Base-by-base conservation (phyloP, 305 asterid species). In the Fraxinus sp. region DNA sequence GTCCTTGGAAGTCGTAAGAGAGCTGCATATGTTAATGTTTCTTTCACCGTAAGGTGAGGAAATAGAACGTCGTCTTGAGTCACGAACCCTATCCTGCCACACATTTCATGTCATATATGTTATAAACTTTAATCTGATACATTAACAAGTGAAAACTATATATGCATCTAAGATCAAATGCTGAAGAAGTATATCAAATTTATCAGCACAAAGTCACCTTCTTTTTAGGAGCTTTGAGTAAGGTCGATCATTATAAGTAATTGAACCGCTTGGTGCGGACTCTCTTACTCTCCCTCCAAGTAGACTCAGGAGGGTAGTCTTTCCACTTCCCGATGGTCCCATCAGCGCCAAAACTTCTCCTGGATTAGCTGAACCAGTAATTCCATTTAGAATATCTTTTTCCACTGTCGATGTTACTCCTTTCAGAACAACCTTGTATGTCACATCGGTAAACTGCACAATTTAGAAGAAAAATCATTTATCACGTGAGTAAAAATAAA, bases 241-340 rank as follows among this genome's bases (percentile, higher is more conserved):
- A 1, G 98, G 92, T 82, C 90, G 94, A 78, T 91, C 95, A 62
- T 93, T 97, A 79, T 94, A 95, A 20, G 97, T 91, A 11, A 97
- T 85, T 3, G 90, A 84, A 59, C 99, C 97, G 10, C 97, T 93
- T 8, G 81, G 52, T 37, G 89, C 2, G 3, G 91, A 86, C n/a
- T 89, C 93, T 81, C 86, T 87, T 5, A 85, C 83, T 80, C 99
- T 85, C 68, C 99, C 98, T 77, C 99, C 98, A 4, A 97, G 92
- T 36, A 94, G 82, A 78, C 93, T 93, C 88, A 97, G 90, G 4
- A 97, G 84, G 0, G 98, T 89, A 14, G 99, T 97, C 87, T 97
- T 97, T 59, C 99, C 99, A 76, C 99, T 91, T 70, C 99, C 99
- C 2, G 99, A 97, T 62, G 99, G 99, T 41, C 99, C 99, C 99